Evolutionary conservation across 495 filamentous ascomycete genomes (phyloP), one percentile per base, ranked within the genome.

Genomic region (Penicillium antarcticum): DNA sequence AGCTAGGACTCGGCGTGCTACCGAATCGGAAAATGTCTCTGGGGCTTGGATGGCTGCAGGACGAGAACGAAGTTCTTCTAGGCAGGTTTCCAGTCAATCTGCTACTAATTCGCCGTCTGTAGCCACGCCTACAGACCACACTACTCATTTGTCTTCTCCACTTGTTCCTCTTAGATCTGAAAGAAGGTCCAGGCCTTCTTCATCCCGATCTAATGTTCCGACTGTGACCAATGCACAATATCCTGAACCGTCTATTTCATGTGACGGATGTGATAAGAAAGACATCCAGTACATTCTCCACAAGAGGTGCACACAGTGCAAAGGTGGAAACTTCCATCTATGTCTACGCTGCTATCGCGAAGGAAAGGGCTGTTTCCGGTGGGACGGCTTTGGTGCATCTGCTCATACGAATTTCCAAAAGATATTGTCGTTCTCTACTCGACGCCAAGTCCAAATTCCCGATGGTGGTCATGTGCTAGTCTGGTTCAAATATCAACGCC

Each of bases 271-370:
- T 62, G 65, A 70, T 14, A 83, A 75, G 51, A 26, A 66, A 3
- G 75, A 87, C 48, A 89, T 95, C 49, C 83, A 94, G 62, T 90
- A 95, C 57, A 80, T 87, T 2, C 71, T 95, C 0, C 89, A 95
- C 65, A 90, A 87, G 67, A 83, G 84, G 63, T 96, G 91, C 68
- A 57, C 69, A 6, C 68, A 72, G 37, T 95, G 91, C 67, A 74
- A 78, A 34, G 62, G 75, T n/a, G 89, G 88, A 2, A 68, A 77
- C 19, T 92, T 80, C 72, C 84, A 91, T 62, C 73, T 95, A 16
- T 96, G 91, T 58, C 68, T 87, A 2, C 76, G 76, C 53, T 96
- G 91, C 70, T 95, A 89, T 66, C 84, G 88, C 29, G 43, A 63
- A 23, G 81, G 83, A n/a, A 76, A 76, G 59, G 89, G 91, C 18